Conservation (phyloP, 2,329 filamentous ascomycete genomes). For the Phoma sp. region DNA sequence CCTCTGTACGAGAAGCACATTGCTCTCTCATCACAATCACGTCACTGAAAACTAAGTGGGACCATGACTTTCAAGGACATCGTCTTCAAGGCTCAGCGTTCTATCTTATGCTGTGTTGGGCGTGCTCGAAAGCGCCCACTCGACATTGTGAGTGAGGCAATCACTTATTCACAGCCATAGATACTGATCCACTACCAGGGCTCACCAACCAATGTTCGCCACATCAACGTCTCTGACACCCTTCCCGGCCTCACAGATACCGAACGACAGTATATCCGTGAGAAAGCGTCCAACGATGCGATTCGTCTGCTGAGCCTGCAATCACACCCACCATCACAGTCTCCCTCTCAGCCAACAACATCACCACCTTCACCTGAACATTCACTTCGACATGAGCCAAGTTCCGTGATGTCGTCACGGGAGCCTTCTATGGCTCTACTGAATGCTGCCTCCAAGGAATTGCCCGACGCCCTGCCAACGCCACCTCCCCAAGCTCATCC, state of each 20-base stretch:
- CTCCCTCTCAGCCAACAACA: slow-evolving; percentile 20
- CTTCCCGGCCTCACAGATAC: slow-evolving; percentile 40
- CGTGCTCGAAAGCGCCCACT: slow-evolving; percentile 28
- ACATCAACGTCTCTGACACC: slow-evolving; percentile 34
- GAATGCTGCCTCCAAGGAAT: slow-evolving; percentile 31
- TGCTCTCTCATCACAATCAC: not conserved
- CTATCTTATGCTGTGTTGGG: slow-evolving; percentile 37
- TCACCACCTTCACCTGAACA: slow-evolving; percentile 20
- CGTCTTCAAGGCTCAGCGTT: slow-evolving; percentile 26
- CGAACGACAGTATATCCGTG: slow-evolving; percentile 36
- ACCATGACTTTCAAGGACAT: slow-evolving; percentile 35
- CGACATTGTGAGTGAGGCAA: slow-evolving; percentile 25
- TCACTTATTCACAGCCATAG: too few species aligned
- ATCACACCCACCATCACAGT: slow-evolving; percentile 19
- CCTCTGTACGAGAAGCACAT: not conserved
- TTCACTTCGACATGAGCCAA: slow-evolving; percentile 14
- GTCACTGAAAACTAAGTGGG: not conserved
- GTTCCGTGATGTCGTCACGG: slow-evolving; percentile 19
- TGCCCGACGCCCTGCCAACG: slow-evolving; percentile 32
- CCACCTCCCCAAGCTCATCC: slow-evolving; percentile 26
- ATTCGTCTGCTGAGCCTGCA: slow-evolving; percentile 32
- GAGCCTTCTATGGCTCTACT: slow-evolving; percentile 28
- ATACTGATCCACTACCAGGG: slow-evolving; percentile 25
- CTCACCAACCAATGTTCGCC: slow-evolving; percentile 39
- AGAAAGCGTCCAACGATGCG: slow-evolving; percentile 40